Percentiles rank a stretch among this genome's conserved stretches.
These are phyloP conservation scores for Berberis thunbergii DNA, from an alignment of 164 flowering plant genomes.

Conservation along the genomic window DNA sequence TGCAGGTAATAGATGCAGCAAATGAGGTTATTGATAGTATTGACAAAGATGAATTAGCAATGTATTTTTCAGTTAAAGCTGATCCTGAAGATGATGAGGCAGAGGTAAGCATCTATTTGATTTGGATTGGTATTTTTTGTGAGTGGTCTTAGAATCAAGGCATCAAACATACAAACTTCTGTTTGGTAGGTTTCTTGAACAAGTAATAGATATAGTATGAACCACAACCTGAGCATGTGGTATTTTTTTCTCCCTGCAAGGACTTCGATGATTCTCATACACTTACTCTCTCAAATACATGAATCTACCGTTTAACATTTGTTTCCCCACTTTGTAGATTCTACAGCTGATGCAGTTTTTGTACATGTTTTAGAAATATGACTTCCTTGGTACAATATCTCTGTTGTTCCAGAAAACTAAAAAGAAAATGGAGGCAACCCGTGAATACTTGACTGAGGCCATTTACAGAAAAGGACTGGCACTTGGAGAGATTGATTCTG, in stretches of 20 bases:
- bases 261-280: too few relatives aligned
- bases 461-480: conserved; percentile 90
- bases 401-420: conserved; percentile 41
- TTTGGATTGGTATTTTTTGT: too few relatives aligned
- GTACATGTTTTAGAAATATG: background rate
- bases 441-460: conserved; percentile 78
- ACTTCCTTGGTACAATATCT: background rate
- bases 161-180: too few relatives aligned
- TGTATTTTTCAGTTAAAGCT: conserved; percentile 45
- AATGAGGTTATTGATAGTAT: conserved; percentile 80
- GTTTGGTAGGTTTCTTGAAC: too few relatives aligned
- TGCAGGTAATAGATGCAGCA: conserved; percentile 78
- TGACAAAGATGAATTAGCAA: conserved; percentile 75
- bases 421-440: conserved; percentile 81
- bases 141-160: too few relatives aligned
- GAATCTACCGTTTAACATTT: too few relatives aligned
- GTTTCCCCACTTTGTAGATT: too few relatives aligned
- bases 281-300: too few relatives aligned
- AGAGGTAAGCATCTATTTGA: conserved; percentile 39
- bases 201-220: too few relatives aligned
- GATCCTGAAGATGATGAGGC: conserved; percentile 92
- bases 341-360: background rate
- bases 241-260: too few relatives aligned
- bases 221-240: too few relatives aligned
- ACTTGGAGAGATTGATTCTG: conserved; percentile 49